Conservation (phyloP, 2,329 filamentous ascomycete genomes). For the Plectosphaerella sp. region DNA sequence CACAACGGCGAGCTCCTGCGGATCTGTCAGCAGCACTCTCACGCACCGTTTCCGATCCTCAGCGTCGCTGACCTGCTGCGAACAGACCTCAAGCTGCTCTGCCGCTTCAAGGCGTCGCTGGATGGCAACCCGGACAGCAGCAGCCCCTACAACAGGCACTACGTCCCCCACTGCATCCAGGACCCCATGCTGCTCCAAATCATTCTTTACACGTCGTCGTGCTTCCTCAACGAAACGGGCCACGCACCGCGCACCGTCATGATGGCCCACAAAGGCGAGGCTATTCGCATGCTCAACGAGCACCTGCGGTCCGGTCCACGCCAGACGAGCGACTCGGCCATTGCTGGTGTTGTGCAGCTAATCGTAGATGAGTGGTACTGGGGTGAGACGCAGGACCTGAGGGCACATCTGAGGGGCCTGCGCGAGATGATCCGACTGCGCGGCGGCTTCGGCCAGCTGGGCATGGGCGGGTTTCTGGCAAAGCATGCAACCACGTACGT, state of each 20-base stretch:
- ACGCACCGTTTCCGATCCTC: neutral
- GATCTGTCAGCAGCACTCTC: slow-evolving; percentile 7
- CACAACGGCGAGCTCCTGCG: slow-evolving; percentile 39
- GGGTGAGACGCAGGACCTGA: slow-evolving; percentile 39
- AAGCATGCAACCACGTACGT: slow-evolving; percentile 46
- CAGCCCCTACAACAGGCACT: slow-evolving; percentile 41
- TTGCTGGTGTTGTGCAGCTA: slow-evolving; percentile 44
- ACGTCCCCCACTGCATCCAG: slow-evolving; percentile 42
- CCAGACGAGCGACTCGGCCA: slow-evolving; percentile 38
- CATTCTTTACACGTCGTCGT: slow-evolving; percentile 45
- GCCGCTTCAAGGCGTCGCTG: slow-evolving; percentile 45
- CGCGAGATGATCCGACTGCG: slow-evolving; percentile 42
- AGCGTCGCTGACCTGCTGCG: neutral
- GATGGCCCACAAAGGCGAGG: slow-evolving; percentile 36
- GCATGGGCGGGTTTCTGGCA: slow-evolving; percentile 40
- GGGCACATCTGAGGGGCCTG: slow-evolving; percentile 41
- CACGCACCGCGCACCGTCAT: slow-evolving; percentile 38
- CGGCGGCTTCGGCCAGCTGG: slow-evolving; percentile 40
- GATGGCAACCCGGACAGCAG: slow-evolving; percentile 41
- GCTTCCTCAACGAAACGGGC: slow-evolving; percentile 45
- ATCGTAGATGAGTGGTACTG: slow-evolving; percentile 51
- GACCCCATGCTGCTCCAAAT: slow-evolving; percentile 45
- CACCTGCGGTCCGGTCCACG: slow-evolving; percentile 31
- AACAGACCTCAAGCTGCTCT: slow-evolving; percentile 43
- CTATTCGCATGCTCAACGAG: slow-evolving; percentile 41